A percentile compares a stretch with the other conserved stretches of the same genome.
Evolutionary conservation across 179 eudicot species (phyloP).

Genomic region (Drosera spatulata): DNA sequence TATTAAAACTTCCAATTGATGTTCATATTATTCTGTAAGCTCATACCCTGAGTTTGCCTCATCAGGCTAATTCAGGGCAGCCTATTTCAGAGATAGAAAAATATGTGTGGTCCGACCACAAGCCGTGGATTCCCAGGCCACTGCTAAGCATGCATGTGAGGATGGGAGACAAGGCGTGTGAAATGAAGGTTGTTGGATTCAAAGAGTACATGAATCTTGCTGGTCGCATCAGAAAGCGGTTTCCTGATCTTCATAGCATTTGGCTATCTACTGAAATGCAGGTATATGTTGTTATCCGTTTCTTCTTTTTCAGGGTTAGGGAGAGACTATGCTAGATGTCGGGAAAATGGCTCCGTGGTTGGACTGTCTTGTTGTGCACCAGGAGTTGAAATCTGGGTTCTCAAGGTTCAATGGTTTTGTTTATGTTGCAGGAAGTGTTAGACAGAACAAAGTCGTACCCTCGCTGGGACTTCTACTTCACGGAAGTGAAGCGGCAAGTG

Average conservation of each 20-base stretch:
- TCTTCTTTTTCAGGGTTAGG: too few species aligned
- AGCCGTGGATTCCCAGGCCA: slow-evolving; percentile 86
- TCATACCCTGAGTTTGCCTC: too few species aligned
- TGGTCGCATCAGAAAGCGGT: slow-evolving; percentile 40
- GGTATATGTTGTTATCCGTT: slow-evolving; percentile 11
- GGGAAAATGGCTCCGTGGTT: too few species aligned
- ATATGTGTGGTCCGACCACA: slow-evolving; percentile 79
- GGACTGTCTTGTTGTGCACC: too few species aligned
- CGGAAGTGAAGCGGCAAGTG: slow-evolving; percentile 55
- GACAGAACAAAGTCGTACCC: slow-evolving; percentile 41
- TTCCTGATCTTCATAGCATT: slow-evolving; percentile 57
- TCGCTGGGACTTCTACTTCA: slow-evolving; percentile 73
- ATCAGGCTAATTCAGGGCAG: slow-evolving; percentile 24
- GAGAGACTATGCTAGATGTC: too few species aligned
- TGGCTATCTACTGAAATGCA: slow-evolving; percentile 99
- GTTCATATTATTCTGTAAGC: too few species aligned
- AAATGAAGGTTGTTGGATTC: slow-evolving; percentile 83
- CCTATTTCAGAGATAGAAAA: slow-evolving; percentile 40
- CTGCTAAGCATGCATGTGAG: slow-evolving; percentile 86
- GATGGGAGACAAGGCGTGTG: slow-evolving; percentile 97
- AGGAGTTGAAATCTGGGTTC: too few species aligned
- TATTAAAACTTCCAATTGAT: too few species aligned
- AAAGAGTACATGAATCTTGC: slow-evolving; percentile 76
- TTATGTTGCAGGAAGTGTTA: slow-evolving; percentile 41
- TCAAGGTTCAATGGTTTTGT: not conserved